Percentiles rank a stretch among this genome's conserved stretches.
Evolutionary conservation across 345 rosid species (phyloP).

Genomic region (Pistacia vera): DNA sequence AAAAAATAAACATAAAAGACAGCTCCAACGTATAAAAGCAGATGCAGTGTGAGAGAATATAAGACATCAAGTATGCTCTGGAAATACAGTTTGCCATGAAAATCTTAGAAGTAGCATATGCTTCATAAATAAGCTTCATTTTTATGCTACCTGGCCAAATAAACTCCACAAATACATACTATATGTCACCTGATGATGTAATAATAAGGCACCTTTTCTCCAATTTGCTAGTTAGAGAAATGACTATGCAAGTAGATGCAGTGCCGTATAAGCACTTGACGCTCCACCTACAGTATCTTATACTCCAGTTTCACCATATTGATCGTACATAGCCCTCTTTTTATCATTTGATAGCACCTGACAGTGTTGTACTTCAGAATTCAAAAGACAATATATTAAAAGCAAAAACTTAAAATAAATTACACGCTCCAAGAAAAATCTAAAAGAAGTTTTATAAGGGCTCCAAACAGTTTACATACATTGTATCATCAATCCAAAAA

Average conservation of each 20-base stretch:
- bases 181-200: neutral
- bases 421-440: neutral
- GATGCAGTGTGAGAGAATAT: neutral
- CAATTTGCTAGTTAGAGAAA: neutral
- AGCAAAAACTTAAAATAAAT: constrained; percentile 4
- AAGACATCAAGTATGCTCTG: neutral
- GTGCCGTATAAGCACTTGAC: constrained; percentile 82
- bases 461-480: neutral
- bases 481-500: neutral
- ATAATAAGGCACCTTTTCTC: neutral
- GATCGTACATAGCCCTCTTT: constrained; percentile 94
- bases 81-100: neutral
- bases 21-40: neutral
- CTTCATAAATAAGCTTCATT: neutral
- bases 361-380: constrained; percentile 54
- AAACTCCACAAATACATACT: neutral
- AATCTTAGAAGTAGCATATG: neutral
- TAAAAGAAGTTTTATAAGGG: neutral
- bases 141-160: neutral
- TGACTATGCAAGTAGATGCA: constrained; percentile 16
- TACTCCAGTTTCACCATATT: constrained; percentile 96
- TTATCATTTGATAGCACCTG: constrained; percentile 98
- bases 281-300: constrained; percentile 86
- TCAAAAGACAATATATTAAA: constrained; percentile 37
- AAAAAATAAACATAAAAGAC: neutral